phyloP scores from a whole-genome alignment of 192 early-diverging fungal species.

The Linnemannia elongata region DNA sequence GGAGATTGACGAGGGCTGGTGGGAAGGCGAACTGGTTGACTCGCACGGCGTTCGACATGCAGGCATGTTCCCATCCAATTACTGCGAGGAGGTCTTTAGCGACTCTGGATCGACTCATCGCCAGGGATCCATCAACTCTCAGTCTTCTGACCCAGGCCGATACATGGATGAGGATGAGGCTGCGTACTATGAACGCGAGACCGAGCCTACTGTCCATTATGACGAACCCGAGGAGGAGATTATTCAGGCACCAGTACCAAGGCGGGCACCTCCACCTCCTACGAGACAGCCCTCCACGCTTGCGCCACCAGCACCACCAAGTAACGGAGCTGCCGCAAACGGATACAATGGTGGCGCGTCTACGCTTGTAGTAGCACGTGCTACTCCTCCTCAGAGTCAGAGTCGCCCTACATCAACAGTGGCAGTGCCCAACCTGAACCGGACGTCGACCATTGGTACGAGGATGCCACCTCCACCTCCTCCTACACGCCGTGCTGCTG shows the following conservation, averaged over 20 bases:
- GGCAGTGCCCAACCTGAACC: slow-evolving; percentile 10
- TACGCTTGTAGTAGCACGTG: slow-evolving; percentile 26
- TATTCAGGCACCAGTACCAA: slow-evolving; percentile 19
- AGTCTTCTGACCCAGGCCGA: slow-evolving; percentile 44
- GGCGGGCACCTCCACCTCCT: slow-evolving; percentile 55
- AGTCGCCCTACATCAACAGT: slow-evolving; percentile 27
- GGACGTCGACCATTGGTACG: slow-evolving; percentile 41
- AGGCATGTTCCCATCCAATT: slow-evolving; percentile 97
- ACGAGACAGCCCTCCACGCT: slow-evolving; percentile 46
- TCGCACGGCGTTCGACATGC: slow-evolving; percentile 64
- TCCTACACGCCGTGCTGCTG: slow-evolving; percentile 42
- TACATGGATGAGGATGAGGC: slow-evolving; percentile 55
- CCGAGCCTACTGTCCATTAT: slow-evolving; percentile 47
- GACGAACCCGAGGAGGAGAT: slow-evolving; percentile 39
- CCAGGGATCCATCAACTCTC: slow-evolving; percentile 32
- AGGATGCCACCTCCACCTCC: slow-evolving; percentile 55
- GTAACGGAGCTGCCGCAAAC: slow-evolving; percentile 13
- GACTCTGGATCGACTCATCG: slow-evolving; percentile 46
- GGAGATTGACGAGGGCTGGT: slow-evolving; percentile 96
- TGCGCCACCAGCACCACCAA: slow-evolving; percentile 14
- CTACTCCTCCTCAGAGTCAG: slow-evolving; percentile 32
- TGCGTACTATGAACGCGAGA: slow-evolving; percentile 53
- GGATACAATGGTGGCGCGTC: slow-evolving; percentile 2
- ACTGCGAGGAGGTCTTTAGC: slow-evolving; percentile 76
- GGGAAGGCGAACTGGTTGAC: slow-evolving; percentile 88